Evolutionary conservation across 2,329 filamentous ascomycete genomes (phyloP), one percentile per base, ranked within the genome.

Genomic region (Apiospora marii): DNA sequence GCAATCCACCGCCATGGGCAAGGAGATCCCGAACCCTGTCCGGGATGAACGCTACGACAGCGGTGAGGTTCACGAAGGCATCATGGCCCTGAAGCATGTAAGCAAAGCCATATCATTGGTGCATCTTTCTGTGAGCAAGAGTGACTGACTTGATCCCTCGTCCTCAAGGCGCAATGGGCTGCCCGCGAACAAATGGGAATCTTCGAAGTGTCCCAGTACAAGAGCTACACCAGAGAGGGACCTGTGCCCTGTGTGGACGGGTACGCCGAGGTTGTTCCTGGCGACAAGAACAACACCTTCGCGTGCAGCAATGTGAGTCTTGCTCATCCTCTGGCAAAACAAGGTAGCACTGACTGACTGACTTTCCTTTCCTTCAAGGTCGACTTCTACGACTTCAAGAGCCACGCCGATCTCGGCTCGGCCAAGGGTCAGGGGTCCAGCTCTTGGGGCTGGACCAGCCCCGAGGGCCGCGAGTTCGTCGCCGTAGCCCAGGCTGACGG

Each of bases 401-500:
- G 84, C 51, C 89, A 91, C 75, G 83, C 84, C 4, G 84, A 85
- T 41, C 84, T 91, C 1, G 89, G 72, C 46, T 71, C 67, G 53
- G 14, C 24, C 4, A 53, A n/a, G 37, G 72, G 72, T 19, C 68
- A 70, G 19, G 72, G 72, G 44, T 71, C 72, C 51, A 69, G 67
- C n/a, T 71, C 68, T 6, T 70, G 72, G 72, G 72, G 72, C 34
- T 73, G 87, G 85, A 74, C 74, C 75, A 61, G 77, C 74, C 79
- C 81, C 3, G 81, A 84, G 34, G 87, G 86, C 22, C 84, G 86
- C 4, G 86, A 88, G 75, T 87, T 88, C 68, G 84, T 82, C n/a
- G 82, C 84, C 37, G 81, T 87, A 37, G 86, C 85, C 5, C 85
- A 87, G 74, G 80, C 80, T n/a, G 85, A 87, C 70, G 87, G 87